phyloP scores from a whole-genome alignment of 1,284 basidiomycete genomes.

The Puccinia hordei region DNA sequence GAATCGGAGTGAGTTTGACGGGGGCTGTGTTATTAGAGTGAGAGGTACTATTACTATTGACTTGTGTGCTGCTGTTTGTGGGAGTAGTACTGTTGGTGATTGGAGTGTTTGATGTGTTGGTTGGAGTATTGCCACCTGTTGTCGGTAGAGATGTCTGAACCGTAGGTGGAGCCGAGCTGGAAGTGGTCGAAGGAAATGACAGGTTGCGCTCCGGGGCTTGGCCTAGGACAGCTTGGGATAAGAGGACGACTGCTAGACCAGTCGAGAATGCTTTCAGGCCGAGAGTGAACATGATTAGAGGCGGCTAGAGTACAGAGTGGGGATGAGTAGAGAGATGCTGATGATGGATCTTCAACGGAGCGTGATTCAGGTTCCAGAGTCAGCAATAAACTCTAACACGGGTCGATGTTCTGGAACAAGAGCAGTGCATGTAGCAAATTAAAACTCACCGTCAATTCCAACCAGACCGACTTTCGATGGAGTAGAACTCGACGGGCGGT shows the following conservation, averaged over 20 bases:
- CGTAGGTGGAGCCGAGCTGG: not conserved
- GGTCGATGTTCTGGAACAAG: not conserved
- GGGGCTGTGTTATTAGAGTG: not conserved
- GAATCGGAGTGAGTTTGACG: constrained; percentile 17
- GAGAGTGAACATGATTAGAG: not conserved
- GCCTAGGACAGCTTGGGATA: not conserved
- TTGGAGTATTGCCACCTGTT: not conserved
- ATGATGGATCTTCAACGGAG: not conserved
- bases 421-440: not conserved
- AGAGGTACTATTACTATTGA: constrained; percentile 1
- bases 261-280: not conserved
- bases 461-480: not conserved
- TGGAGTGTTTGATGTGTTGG: not conserved
- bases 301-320: not conserved
- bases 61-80: not conserved
- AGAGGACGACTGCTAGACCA: not conserved
- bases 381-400: not conserved
- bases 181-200: constrained; percentile 3
- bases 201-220: constrained; percentile 10
- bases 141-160: not conserved
- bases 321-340: not conserved
- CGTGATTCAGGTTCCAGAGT: not conserved
- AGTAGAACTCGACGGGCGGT: not conserved
- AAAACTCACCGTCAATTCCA: constrained; percentile 9
- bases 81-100: not conserved